Percentiles rank a stretch among this genome's conserved stretches.
Conservation (phyloP, 176 grass and related monocot species). For the Tillandsia fasciculata region DNA sequence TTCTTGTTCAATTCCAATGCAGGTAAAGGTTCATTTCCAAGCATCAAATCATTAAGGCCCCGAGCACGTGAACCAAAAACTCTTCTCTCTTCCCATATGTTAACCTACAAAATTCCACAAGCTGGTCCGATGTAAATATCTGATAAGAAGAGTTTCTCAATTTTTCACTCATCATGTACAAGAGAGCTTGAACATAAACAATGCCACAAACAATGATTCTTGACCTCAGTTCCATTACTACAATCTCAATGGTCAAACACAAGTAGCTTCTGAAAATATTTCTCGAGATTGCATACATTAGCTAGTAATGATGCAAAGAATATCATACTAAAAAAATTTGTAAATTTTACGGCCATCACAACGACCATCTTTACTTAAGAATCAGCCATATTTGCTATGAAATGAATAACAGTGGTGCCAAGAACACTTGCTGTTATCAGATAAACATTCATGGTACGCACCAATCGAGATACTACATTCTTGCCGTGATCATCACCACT, state of each 20-base stretch:
- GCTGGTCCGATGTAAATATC: neutral
- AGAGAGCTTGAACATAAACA: too few relatives aligned
- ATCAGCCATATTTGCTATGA: too few relatives aligned
- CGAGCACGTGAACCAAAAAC: conserved; percentile 85
- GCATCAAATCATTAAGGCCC: conserved; percentile 75
- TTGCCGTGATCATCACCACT: conserved; percentile 75
- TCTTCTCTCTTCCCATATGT: conserved; percentile 99
- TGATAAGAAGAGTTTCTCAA: neutral
- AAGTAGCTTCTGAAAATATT: too few relatives aligned
- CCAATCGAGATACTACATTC: conserved; percentile 65
- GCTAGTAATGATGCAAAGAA: too few relatives aligned
- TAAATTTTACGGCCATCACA: too few relatives aligned
- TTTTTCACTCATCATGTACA: conserved; percentile 16
- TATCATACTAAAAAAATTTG: neutral
- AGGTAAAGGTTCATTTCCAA: conserved; percentile 63
- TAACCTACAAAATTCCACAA: conserved; percentile 40
- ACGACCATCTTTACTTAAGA: too few relatives aligned
- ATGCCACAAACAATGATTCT: too few relatives aligned
- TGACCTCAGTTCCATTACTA: neutral
- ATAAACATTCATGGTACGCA: conserved; percentile 31
- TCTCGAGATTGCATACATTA: too few relatives aligned
- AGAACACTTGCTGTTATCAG: neutral
- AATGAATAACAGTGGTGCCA: too few relatives aligned
- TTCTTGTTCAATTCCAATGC: conserved; percentile 88
- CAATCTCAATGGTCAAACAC: neutral